These are phyloP conservation scores for Solanum acaule DNA, from an alignment of 257 asterid species.

Conservation along the genomic window DNA sequence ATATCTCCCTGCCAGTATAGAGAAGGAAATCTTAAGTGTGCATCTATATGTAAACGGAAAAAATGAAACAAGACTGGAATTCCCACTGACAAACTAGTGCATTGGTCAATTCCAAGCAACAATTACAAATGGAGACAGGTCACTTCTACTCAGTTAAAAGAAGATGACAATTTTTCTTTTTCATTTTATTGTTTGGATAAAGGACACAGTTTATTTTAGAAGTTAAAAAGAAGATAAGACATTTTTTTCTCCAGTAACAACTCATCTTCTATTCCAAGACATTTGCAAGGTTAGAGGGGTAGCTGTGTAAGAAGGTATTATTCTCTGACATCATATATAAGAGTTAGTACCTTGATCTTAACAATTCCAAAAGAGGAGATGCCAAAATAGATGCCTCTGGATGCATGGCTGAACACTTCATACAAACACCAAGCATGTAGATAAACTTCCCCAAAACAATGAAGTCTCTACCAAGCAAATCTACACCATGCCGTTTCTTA, in stretches of 20 bases:
- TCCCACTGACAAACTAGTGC: neutral
- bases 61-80: neutral
- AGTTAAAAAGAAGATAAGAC: neutral
- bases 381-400: conserved; percentile 94
- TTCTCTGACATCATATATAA: neutral
- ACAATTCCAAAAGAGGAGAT: conserved; percentile 78
- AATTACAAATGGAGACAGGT: conserved; percentile 1
- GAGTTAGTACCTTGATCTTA: conserved; percentile 55
- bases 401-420: conserved; percentile 90
- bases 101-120: neutral
- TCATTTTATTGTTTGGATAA: neutral
- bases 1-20: conserved; percentile 49
- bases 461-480: conserved; percentile 79
- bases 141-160: neutral
- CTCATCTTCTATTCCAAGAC: neutral
- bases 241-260: neutral
- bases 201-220: neutral
- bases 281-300: neutral
- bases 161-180: neutral
- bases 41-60: neutral
- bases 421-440: conserved; percentile 86
- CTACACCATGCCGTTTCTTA: conserved; percentile 87
- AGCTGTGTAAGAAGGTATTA: neutral
- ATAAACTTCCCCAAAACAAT: conserved; percentile 81
- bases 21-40: neutral